Evolutionary conservation across 805 yeast species (phyloP), one percentile per base, ranked within the genome.

Genomic region (Kuraishia capsulata): DNA sequence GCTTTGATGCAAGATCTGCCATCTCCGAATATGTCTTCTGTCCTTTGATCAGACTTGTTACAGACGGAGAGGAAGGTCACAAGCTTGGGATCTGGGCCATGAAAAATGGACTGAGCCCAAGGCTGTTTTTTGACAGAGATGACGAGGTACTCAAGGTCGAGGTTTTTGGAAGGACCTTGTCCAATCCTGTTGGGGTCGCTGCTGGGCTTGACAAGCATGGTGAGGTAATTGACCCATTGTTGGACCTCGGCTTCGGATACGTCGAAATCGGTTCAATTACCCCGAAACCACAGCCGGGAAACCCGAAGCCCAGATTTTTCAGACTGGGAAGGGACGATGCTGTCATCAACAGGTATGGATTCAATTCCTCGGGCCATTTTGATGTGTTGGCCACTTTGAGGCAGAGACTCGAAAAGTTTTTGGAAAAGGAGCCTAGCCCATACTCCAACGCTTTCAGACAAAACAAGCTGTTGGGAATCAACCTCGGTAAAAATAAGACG

Each of bases 161-260:
- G 30, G 80, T 81, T 0, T 84, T 85, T 54, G 87, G 86, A 6
- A 71, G 66, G 39, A 63, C 52, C 0, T 62, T 90, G 53, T 69
- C 70, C 17, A 79, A 81, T 40, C 97, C 97, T 19, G 66, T 90
- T 36, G 97, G 97, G 11, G 70, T 89, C 50, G 97, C 97, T 36
- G 97, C 97, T 20, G 97, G 97, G 10, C 72, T 90, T 46, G 97
- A 90, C 59, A 90, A 90, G 62, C 81, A 89, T 52, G 97, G 86
- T 38, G 95, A 87, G 53, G 95, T 86, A 17, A 76, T 90, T 47
- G 97, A 90, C 49, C 64, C 88, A 0, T 67, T 90, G 42, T 79
- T 81, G 48, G 69, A 78, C 45, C 54, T 73, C 39, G 97, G 97
- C 2, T 89, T 89, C 51, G 77, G 90, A 13, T 86, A 86, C 57